These are phyloP conservation scores for Penicillium flavigenum DNA, from an alignment of 495 filamentous ascomycete species.

Conservation along the genomic window DNA sequence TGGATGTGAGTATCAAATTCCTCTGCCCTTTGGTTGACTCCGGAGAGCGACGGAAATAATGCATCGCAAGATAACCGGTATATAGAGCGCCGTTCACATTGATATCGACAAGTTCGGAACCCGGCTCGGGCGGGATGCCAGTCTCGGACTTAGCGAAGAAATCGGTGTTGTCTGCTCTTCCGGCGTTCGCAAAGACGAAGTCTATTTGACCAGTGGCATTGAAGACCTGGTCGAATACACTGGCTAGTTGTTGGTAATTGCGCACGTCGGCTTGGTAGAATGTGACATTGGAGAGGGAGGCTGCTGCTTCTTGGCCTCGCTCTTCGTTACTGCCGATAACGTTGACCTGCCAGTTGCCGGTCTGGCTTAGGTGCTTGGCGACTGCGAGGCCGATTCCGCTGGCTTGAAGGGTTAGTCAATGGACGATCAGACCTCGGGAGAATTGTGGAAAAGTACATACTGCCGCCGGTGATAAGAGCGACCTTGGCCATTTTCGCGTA, in stretches of 20 bases:
- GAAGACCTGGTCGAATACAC: constrained; percentile 15
- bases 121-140: constrained; percentile 45
- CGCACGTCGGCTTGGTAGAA: constrained; percentile 23
- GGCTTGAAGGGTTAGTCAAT: constrained; percentile 11
- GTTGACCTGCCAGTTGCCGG: constrained; percentile 21
- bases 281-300: constrained; percentile 1
- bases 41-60: constrained; percentile 27
- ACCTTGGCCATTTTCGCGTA: constrained; percentile 5
- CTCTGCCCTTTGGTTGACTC: constrained; percentile 2
- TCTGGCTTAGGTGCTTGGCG: constrained; percentile 15
- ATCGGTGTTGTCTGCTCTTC: constrained; percentile 13
- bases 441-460: constrained; percentile 2
- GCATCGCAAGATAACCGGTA: constrained; percentile 56
- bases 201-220: constrained; percentile 15
- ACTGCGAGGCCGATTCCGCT: constrained; percentile 28
- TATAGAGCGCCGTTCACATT: constrained; percentile 65
- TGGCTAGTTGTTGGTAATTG: constrained; percentile 15
- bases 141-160: constrained; percentile 2
- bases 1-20: constrained; percentile 21
- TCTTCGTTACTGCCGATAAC: constrained; percentile 19
- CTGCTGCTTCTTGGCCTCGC: constrained; percentile 14
- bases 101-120: constrained; percentile 52
- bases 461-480: constrained; percentile 19
- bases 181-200: constrained; percentile 31
- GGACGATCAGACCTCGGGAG: background rate